Evolutionary conservation across 169 alveolate genomes (phyloP).

Genomic region (Cryptosporidium xiaoi): DNA sequence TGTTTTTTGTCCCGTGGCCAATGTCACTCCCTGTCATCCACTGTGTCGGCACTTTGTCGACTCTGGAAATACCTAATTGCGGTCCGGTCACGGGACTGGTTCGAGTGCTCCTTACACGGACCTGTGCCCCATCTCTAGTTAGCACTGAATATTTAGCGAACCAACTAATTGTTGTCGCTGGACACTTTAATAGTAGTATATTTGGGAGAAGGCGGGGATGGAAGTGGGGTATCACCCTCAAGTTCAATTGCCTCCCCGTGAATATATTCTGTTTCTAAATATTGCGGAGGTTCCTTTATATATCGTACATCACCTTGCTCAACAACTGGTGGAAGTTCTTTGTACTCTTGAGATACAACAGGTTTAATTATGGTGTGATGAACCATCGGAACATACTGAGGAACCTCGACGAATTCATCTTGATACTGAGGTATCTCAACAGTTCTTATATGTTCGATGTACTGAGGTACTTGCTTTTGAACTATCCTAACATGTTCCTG

Average conservation of each 20-base stretch:
- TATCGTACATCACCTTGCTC: constrained; percentile 61
- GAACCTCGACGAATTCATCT: constrained; percentile 64
- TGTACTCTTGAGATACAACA: constrained; percentile 66
- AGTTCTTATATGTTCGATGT: constrained; percentile 66
- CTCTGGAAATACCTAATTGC: background rate
- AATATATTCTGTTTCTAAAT: constrained; percentile 51
- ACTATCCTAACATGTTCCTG: constrained; percentile 66
- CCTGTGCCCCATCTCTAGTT: background rate
- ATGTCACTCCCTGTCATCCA: background rate
- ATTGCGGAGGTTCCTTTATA: constrained; percentile 67
- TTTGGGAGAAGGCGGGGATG: constrained; percentile 62
- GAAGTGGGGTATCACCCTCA: constrained; percentile 58
- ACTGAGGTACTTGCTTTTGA: constrained; percentile 69
- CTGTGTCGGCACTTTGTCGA: background rate
- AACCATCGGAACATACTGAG: constrained; percentile 69
- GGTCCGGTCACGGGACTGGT: constrained; percentile 36
- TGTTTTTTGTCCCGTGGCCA: background rate
- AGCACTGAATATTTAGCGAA: background rate
- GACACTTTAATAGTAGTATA: constrained; percentile 31
- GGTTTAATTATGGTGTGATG: constrained; percentile 68
- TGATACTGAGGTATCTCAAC: constrained; percentile 71
- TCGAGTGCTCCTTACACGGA: constrained; percentile 1
- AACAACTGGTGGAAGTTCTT: constrained; percentile 73
- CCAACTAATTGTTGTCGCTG: background rate
- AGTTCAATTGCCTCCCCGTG: constrained; percentile 66